These are phyloP conservation scores for Irpex sp. DNA, from an alignment of 1,284 basidiomycete species.

Conservation along the genomic window DNA sequence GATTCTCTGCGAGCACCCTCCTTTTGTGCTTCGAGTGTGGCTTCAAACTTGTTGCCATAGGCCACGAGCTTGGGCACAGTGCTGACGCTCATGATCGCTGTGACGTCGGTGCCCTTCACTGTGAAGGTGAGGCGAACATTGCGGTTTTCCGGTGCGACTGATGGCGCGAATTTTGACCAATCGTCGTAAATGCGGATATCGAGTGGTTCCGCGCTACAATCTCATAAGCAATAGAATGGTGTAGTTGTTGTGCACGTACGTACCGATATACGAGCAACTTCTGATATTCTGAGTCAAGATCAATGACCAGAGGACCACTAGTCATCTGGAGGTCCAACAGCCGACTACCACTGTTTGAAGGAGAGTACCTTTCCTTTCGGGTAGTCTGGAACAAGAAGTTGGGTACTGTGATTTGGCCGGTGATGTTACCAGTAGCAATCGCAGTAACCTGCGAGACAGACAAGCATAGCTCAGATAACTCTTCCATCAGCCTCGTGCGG, in stretches of 20 bases:
- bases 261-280: slow-evolving; percentile 76
- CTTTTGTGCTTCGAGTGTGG: slow-evolving; percentile 67
- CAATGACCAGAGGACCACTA: slow-evolving; percentile 63
- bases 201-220: slow-evolving; percentile 68
- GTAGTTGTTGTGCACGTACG: slow-evolving; percentile 20
- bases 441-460: slow-evolving; percentile 61
- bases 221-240: background rate
- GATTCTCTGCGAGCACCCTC: slow-evolving; percentile 71
- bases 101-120: slow-evolving; percentile 67
- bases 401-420: slow-evolving; percentile 64
- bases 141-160: slow-evolving; percentile 38
- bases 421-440: slow-evolving; percentile 67
- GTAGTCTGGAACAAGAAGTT: slow-evolving; percentile 74
- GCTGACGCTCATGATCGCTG: slow-evolving; percentile 65
- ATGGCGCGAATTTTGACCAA: slow-evolving; percentile 56
- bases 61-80: slow-evolving; percentile 70
- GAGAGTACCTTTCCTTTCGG: slow-evolving; percentile 44
- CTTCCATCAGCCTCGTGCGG: slow-evolving; percentile 55
- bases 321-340: slow-evolving; percentile 75
- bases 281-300: slow-evolving; percentile 74
- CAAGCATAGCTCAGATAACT: slow-evolving; percentile 56
- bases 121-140: slow-evolving; percentile 72
- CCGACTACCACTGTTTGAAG: slow-evolving; percentile 28
- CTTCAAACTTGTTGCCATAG: slow-evolving; percentile 67
- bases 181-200: slow-evolving; percentile 76